phyloP scores from a whole-genome alignment of 176 grass and related monocot genomes.

The Zoysia pacifica region DNA sequence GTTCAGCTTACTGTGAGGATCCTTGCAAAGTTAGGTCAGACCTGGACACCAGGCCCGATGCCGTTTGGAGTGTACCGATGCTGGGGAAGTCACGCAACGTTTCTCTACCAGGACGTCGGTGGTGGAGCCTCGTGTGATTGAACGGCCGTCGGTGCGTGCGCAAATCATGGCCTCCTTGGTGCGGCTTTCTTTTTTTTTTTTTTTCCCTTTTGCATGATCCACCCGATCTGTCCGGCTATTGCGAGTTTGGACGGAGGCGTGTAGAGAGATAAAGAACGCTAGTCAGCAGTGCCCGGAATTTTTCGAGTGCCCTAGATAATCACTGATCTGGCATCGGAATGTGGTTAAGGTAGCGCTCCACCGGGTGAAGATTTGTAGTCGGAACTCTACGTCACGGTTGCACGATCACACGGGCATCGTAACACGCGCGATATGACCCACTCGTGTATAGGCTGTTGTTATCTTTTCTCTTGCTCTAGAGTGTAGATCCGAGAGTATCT shows the following conservation, averaged over 20 bases:
- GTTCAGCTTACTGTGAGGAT: neutral
- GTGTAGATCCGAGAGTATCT: neutral
- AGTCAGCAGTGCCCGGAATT: neutral
- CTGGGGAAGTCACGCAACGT: conserved; percentile 25
- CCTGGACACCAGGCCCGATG: neutral
- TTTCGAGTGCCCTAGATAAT: neutral
- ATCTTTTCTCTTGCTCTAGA: no score
- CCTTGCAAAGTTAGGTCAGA: conserved; percentile 22
- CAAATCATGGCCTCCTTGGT: conserved; percentile 26
- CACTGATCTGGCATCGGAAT: neutral
- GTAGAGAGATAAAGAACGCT: neutral
- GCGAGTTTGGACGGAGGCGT: neutral
- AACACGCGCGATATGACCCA: conserved; percentile 24
- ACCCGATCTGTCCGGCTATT: neutral
- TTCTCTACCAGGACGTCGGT: conserved; percentile 15
- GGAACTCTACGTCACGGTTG: neutral
- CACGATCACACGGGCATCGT: neutral
- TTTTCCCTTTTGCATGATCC: conserved; percentile 11
- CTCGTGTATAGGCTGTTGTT: conserved; percentile 3
- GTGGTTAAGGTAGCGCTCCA: no score
- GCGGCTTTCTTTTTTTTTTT: conserved; percentile 18
- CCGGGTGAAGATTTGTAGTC: no score
- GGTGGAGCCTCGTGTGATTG: neutral
- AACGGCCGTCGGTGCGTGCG: conserved; percentile 6
- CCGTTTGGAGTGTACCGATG: conserved; percentile 14